Conservation (phyloP, 2,329 filamentous ascomycete species). For the Trichophyton rubrum region DNA sequence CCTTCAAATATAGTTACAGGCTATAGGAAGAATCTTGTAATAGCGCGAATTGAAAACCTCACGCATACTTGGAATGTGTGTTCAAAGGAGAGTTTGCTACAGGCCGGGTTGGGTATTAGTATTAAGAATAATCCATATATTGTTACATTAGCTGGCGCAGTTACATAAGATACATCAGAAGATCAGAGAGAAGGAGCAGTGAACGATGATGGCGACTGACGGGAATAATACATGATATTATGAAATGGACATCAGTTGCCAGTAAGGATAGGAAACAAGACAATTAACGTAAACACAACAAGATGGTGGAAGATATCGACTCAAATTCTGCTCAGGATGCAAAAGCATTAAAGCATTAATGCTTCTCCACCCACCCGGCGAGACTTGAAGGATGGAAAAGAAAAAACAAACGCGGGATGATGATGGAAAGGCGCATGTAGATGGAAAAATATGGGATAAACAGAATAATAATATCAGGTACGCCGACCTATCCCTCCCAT, state of each 20-base stretch:
- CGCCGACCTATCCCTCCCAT: constrained; percentile 1
- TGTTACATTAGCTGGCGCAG: constrained; percentile 1
- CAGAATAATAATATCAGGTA: constrained; percentile 11
- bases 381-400: neutral
- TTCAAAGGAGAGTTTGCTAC: no score
- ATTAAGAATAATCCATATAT: constrained; percentile 3
- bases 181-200: constrained; percentile 9
- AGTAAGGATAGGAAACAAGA: neutral
- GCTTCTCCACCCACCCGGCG: neutral
- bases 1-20: no score
- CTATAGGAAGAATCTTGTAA: no score
- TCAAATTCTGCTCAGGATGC: neutral
- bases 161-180: constrained; percentile 5
- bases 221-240: constrained; percentile 3
- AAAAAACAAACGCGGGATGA: neutral
- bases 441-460: neutral
- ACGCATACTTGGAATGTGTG: no score
- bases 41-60: no score
- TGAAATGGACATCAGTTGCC: neutral
- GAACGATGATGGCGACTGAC: constrained; percentile 1
- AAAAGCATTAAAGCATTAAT: constrained; percentile 1
- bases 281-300: neutral
- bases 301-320: neutral
- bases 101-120: neutral
- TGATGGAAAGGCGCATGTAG: neutral